Conservation (phyloP, 805 yeast genomes). For the Kregervanrija delftensis region DNA sequence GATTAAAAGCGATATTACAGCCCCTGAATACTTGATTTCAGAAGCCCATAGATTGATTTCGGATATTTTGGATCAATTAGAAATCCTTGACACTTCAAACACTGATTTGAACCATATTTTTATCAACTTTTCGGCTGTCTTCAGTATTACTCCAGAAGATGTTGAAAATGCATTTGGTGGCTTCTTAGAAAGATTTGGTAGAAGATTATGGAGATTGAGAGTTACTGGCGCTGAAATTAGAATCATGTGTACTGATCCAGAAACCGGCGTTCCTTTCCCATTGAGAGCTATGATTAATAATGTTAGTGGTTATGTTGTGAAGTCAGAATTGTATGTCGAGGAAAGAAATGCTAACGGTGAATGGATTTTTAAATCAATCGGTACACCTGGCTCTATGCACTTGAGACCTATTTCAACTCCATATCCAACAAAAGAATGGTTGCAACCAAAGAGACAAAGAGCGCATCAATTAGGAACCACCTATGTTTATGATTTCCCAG, state of each 20-base stretch:
- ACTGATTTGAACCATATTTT: constrained; percentile 96
- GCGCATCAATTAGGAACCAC: constrained; percentile 99
- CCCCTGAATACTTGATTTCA: constrained; percentile 89
- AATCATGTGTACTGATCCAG: constrained; percentile 87
- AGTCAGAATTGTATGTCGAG: constrained; percentile 91
- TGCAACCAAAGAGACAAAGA: constrained; percentile 97
- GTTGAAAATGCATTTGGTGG: constrained; percentile 98
- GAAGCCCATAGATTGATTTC: constrained; percentile 96
- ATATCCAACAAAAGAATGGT: constrained; percentile 94
- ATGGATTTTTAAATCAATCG: constrained; percentile 95
- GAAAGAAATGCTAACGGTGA: constrained; percentile 88
- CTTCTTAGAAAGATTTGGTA: constrained; percentile 94
- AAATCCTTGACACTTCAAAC: constrained; percentile 88
- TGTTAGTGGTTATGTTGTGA: constrained; percentile 95
- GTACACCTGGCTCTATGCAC: constrained; percentile 95
- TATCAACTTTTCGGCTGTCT: constrained; percentile 93
- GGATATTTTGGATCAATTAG: constrained; percentile 91
- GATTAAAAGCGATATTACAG: constrained; percentile 85
- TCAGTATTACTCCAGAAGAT: constrained; percentile 90
- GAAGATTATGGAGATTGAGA: constrained; percentile 93
- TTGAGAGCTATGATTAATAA: constrained; percentile 94
- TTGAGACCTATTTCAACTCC: constrained; percentile 93
- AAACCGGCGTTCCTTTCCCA: constrained; percentile 86
- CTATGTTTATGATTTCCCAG: constrained; percentile 98
- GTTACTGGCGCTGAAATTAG: constrained; percentile 97